Evolutionary conservation across 2,329 filamentous ascomycete genomes (phyloP), one percentile per base, ranked within the genome.

Genomic region (Sporothrix brunneoviolacea): DNA sequence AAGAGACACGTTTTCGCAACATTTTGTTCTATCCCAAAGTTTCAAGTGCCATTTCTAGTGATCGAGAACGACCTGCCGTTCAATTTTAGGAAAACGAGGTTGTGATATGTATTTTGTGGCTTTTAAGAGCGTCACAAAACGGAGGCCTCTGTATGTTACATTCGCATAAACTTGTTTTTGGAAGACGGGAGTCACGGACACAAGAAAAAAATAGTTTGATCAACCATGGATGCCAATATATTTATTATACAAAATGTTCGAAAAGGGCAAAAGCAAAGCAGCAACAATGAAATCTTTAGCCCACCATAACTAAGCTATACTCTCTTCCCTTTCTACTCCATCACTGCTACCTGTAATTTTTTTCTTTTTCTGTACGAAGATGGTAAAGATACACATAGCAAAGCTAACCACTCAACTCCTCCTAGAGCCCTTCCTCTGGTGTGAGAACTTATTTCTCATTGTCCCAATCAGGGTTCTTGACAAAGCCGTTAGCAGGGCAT

Each of bases 391-490:
- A 39, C 24, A 48, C 12, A 30, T 18, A 13, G 27, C 9, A 12
- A 36, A 35, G 32, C 4, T 4, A 12, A 39, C 10, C 16, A 24
- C 16, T 16, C 13, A 6, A n/a, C 22, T 30, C 5, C 28, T 35
- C 37, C 16, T 15, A 4, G 24, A 28, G 10, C 24, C 13, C 19
- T 37, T 32, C 32, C 19, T 9, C 36, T 28, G 9, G 18, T 15
- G 15, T 40, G n/a, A 36, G 4, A 4, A 4, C 59, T 57, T 66
- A 74, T 64, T 76, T 77, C 51, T 68, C 70, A 53, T 65, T 69
- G 19, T 77, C 73, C 75, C 75, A 79, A 36, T 79, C 73, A 6
- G 75, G 75, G 59, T 79, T 79, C 75, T 79, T n/a, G 32, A 15
- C 32, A 28, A 28, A 28, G 10, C 22, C 4, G 38, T 27, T 18